Evolutionary conservation across 2,329 filamentous ascomycete genomes (phyloP).

Genomic region (Trichoderma gracile): DNA sequence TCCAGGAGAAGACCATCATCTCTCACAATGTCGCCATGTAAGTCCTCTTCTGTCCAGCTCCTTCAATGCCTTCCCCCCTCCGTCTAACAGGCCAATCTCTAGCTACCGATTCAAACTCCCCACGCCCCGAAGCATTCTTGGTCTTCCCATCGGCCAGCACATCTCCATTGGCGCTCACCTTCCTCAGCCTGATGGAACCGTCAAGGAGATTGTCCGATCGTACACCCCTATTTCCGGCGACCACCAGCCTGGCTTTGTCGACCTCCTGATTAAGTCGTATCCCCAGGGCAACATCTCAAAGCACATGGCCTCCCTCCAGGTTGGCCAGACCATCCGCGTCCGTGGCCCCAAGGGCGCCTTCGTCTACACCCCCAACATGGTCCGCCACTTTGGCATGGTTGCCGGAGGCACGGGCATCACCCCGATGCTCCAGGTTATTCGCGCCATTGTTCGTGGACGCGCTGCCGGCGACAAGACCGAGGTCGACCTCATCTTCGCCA

Average conservation of each 20-base stretch:
- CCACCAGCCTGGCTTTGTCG: conserved; percentile 86
- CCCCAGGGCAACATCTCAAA: conserved; percentile 96
- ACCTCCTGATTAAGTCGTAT: conserved; percentile 97
- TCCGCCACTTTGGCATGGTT: conserved; percentile 95
- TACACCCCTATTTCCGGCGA: conserved; percentile 93
- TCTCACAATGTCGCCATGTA: conserved; percentile 98
- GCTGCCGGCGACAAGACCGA: conserved; percentile 79
- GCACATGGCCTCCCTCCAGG: conserved; percentile 77
- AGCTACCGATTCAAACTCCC: conserved; percentile 94
- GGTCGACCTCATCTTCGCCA: conserved; percentile 95
- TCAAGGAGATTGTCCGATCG: conserved; percentile 83
- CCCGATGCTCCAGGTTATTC: conserved; percentile 95
- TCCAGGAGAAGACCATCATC: conserved; percentile 91
- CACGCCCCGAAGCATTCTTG: conserved; percentile 74
- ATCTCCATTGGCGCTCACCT: conserved; percentile 89
- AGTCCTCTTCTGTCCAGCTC: not conserved
- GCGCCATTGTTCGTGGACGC: conserved; percentile 82
- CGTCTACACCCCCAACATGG: conserved; percentile 96
- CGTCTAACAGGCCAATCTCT: conserved; percentile 14
- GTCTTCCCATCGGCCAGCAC: conserved; percentile 97
- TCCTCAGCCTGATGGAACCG: conserved; percentile 64
- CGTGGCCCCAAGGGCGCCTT: conserved; percentile 96
- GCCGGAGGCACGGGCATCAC: conserved; percentile 97
- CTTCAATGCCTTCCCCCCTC: not conserved
- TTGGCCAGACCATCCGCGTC: conserved; percentile 87